Base-by-base conservation (phyloP, 768 basidiomycete genomes). In the Suillus occidentalis region DNA sequence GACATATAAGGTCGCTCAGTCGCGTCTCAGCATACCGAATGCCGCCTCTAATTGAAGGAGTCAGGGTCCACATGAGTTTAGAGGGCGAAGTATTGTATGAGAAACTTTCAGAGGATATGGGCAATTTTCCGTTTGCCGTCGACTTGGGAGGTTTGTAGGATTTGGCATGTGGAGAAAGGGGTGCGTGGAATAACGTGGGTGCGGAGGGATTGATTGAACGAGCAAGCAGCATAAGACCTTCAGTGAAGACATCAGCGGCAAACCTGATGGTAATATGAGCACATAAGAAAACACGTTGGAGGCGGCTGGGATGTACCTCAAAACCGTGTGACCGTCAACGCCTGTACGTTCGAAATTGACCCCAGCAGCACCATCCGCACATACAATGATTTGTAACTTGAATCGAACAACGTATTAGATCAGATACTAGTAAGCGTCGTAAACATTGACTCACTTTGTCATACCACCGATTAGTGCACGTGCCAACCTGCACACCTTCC, bases 281-380 rank as follows among this genome's bases (percentile, higher is more conserved):
- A 40, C n/a, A 22, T 2, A 37, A 45, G 36, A 59, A 65, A 50
- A 60, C 16, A n/a, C 1, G 53, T 20, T 18, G n/a, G n/a, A 53
- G 45, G 0, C 37, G 43, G 60, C 45, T 5, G 37, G 3, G 56
- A 67, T 71, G 18, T 68, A 91, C 84, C 94, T 84, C 25, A 98
- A 82, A 4, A 98, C 95, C 0, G 96, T 98, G 75, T 98, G 96
- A 4, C 97, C 97, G 68, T 99, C 97, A 9, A 99, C 96, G 63
- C 95, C 95, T 0, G 95, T 95, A 73, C 98, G 97, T 73, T 99
- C 97, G 72, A 99, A 99, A 77, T 99, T 98, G 78, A 99, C 95
- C 2, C 97, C 97, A 0, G 97, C 95, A 3, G 94, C 87, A 4
- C 97, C 97, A 75, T 97, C 93, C 0, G 91, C 90, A 63, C 90